phyloP scores from a whole-genome alignment of 1,284 basidiomycete genomes.

The Taiwanofungus camphoratus region DNA sequence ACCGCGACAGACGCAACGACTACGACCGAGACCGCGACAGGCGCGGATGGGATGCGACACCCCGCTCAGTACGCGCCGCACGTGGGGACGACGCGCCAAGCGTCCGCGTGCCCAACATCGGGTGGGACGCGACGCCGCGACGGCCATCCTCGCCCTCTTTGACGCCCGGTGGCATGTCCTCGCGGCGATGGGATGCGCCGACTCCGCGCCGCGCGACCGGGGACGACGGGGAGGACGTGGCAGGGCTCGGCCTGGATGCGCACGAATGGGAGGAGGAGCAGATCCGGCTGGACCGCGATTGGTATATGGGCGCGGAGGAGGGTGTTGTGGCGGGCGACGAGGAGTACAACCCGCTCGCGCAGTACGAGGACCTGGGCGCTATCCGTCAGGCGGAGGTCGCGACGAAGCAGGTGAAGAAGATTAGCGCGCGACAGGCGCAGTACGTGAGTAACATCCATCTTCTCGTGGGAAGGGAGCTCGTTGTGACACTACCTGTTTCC shows the following conservation, averaged over 20 bases:
- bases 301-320: slow-evolving; percentile 90
- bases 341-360: slow-evolving; percentile 88
- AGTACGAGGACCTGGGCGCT: slow-evolving; percentile 79
- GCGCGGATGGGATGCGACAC: slow-evolving; percentile 66
- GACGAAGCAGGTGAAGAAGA: slow-evolving; percentile 76
- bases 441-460: slow-evolving; percentile 53
- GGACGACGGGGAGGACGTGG: slow-evolving; percentile 51
- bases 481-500: slow-evolving; percentile 2
- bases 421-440: slow-evolving; percentile 91
- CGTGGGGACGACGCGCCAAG: slow-evolving; percentile 71
- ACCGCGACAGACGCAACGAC: slow-evolving; percentile 27
- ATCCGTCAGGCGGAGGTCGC: slow-evolving; percentile 77
- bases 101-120: slow-evolving; percentile 82
- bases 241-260: slow-evolving; percentile 47
- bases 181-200: slow-evolving; percentile 79
- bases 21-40: slow-evolving; percentile 22
- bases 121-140: slow-evolving; percentile 88
- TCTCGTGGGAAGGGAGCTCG: slow-evolving; percentile 6
- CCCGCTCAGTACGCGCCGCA: slow-evolving; percentile 52
- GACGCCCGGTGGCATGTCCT: slow-evolving; percentile 53
- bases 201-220: slow-evolving; percentile 63
- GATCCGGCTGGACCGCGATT: slow-evolving; percentile 82
- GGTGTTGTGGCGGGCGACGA: slow-evolving; percentile 82
- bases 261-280: slow-evolving; percentile 97
- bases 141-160: slow-evolving; percentile 28